Evolutionary conservation across 2,329 filamentous ascomycete genomes (phyloP), one percentile per base, ranked within the genome.

Genomic region (Aspergillus proliferans): DNA sequence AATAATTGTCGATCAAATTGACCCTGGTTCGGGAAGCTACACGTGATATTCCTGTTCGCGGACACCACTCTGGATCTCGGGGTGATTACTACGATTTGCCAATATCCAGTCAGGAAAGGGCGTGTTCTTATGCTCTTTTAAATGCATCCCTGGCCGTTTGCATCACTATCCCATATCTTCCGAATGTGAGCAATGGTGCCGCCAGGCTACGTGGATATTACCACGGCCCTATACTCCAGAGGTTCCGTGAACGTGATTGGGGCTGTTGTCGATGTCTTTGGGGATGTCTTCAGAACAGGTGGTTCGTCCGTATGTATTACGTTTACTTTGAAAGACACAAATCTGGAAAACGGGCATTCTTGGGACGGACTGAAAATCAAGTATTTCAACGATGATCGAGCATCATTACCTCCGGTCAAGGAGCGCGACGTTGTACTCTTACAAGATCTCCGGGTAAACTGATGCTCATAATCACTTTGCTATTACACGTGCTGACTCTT

Each of bases 361-460:
- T 69, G 66, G 80, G 44, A 58, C 52, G 58, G 75, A 12, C 59
- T 72, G 44, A 72, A 70, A 52, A 66, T 90, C 48, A 78, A 76
- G 52, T 79, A 87, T 45, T 92, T 93, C 63, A 72, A 76, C 24
- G 65, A 73, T 1, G 48, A 75, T 43, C 57, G 74, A 40, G 57
- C 55, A 22, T 43, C 60, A 21, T 52, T 80, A 19, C 78, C 81
- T 4, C 63, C 66, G 10, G 65, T 80, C 15, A 57, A 65, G 15
- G 64, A 70, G 2, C 78, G 79, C 4, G 87, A 91, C 66, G 72
- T 88, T n/a, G 70, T 89, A 4, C 64, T 89, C 4, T 57, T 90
- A 12, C 76, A 78, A 40, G 65, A 66, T n/a, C 74, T 76, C 43
- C 84, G 78, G 65, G 82, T 84, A 53, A 50, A 63, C 26, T 61